phyloP scores from a whole-genome alignment of 306 rosid species.

The Arachis hypogaea region DNA sequence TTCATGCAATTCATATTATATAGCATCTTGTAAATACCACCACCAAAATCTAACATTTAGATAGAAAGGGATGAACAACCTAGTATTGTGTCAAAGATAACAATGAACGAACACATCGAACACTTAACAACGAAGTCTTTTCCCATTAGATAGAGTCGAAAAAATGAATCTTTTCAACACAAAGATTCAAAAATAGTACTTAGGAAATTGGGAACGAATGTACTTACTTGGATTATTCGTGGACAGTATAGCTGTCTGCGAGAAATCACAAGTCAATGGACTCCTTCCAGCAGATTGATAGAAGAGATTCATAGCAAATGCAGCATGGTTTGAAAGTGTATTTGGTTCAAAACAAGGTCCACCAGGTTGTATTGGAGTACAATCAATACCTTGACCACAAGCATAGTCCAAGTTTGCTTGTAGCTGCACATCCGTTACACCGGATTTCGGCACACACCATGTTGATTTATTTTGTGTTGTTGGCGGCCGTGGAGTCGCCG shows the following conservation, averaged over 20 bases:
- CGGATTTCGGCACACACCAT: slow-evolving; percentile 86
- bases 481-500: slow-evolving; percentile 42
- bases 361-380: slow-evolving; percentile 71
- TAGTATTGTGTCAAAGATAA: neutral
- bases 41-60: neutral
- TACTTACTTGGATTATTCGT: slow-evolving; percentile 69
- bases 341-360: slow-evolving; percentile 89
- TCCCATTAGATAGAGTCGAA: neutral
- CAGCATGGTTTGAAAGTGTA: slow-evolving; percentile 73
- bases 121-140: neutral
- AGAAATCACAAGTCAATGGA: slow-evolving; percentile 79
- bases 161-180: no score
- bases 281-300: slow-evolving; percentile 63
- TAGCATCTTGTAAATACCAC: neutral
- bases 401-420: slow-evolving; percentile 83
- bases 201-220: neutral
- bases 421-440: slow-evolving; percentile 55
- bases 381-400: slow-evolving; percentile 85
- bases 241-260: slow-evolving; percentile 67
- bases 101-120: neutral
- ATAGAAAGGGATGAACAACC: neutral
- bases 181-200: neutral
- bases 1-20: neutral
- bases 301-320: slow-evolving; percentile 85
- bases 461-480: slow-evolving; percentile 43